Conservation (phyloP, 768 basidiomycete species). For the Hydnomerulius pinastri region DNA sequence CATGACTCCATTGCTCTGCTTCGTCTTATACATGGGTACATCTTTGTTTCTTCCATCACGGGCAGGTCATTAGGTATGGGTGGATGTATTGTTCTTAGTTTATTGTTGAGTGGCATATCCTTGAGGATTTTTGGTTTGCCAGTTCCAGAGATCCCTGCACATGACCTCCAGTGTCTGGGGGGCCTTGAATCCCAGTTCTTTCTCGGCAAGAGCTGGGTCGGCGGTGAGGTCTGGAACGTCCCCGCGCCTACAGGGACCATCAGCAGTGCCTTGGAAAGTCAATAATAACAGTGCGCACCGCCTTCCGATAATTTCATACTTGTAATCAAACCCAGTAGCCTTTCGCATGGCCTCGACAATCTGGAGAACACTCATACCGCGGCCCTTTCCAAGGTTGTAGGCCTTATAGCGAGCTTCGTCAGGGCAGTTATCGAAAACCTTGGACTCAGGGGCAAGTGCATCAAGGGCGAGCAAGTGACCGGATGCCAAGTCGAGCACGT, state of each 20-base stretch:
- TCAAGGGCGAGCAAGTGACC: constrained; percentile 93
- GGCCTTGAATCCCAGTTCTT: constrained; percentile 92
- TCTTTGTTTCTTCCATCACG: constrained; percentile 12
- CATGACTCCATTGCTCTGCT: background rate
- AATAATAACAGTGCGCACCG: constrained; percentile 54
- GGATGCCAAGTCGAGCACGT: constrained; percentile 91
- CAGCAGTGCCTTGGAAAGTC: background rate
- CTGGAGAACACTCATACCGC: constrained; percentile 89
- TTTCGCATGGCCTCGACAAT: constrained; percentile 95
- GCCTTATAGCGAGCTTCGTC: constrained; percentile 76
- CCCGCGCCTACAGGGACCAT: constrained; percentile 58
- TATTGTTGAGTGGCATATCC: constrained; percentile 55
- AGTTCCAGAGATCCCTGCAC: constrained; percentile 98
- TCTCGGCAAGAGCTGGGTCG: constrained; percentile 86
- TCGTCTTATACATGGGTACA: background rate
- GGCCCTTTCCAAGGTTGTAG: constrained; percentile 95
- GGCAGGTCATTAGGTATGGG: constrained; percentile 19
- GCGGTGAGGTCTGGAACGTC: constrained; percentile 98
- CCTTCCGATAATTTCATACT: constrained; percentile 87
- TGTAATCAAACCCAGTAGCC: constrained; percentile 85
- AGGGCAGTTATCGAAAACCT: constrained; percentile 53
- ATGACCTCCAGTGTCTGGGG: constrained; percentile 80
- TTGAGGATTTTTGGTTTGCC: constrained; percentile 90
- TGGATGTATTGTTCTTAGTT: constrained; percentile 16
- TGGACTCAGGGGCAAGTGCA: constrained; percentile 65